These are phyloP conservation scores for Cicer bijugum DNA, from an alignment of 306 rosid species.

Conservation along the genomic window DNA sequence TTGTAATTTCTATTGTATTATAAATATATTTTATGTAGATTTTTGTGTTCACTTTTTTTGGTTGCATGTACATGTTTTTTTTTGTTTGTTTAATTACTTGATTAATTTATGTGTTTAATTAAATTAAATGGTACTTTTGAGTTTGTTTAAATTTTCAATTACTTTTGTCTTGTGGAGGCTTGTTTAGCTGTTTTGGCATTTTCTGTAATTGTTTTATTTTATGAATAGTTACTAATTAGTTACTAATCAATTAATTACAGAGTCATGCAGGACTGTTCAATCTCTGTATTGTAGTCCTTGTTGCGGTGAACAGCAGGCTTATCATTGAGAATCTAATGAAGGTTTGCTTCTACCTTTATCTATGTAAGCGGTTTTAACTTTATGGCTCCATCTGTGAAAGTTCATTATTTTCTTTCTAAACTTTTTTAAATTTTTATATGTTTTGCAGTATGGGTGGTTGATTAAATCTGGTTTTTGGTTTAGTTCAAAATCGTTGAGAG, in stretches of 20 bases:
- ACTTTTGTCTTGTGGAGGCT: background rate
- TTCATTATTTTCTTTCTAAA: background rate
- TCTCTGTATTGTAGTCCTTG: slow-evolving; percentile 95
- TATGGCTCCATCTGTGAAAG: slow-evolving; percentile 18
- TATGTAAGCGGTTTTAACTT: slow-evolving; percentile 2
- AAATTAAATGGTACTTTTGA: slow-evolving; percentile 10
- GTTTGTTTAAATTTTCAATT: slow-evolving; percentile 20
- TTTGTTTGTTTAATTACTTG: slow-evolving; percentile 9
- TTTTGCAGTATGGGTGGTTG: slow-evolving; percentile 96
- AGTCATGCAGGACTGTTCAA: slow-evolving; percentile 96
- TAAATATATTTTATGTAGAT: background rate
- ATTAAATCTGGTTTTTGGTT: slow-evolving; percentile 89
- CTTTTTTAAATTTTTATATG: slow-evolving; percentile 14
- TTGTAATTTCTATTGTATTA: background rate
- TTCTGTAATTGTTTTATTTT: slow-evolving; percentile 4
- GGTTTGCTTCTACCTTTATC: slow-evolving; percentile 55
- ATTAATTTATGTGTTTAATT: slow-evolving; percentile 14
- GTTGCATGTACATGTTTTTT: slow-evolving; percentile 24
- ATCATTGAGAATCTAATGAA: slow-evolving; percentile 96
- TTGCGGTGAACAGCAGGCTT: slow-evolving; percentile 94
- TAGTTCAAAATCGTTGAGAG: slow-evolving; percentile 86
- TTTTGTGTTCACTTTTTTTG: slow-evolving; percentile 3
- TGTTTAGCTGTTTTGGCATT: slow-evolving; percentile 19
- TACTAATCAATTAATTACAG: slow-evolving; percentile 51
- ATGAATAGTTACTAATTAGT: slow-evolving; percentile 11